Conservation (phyloP, 2,329 filamentous ascomycete genomes). For the Rhynchosporium agropyri region DNA sequence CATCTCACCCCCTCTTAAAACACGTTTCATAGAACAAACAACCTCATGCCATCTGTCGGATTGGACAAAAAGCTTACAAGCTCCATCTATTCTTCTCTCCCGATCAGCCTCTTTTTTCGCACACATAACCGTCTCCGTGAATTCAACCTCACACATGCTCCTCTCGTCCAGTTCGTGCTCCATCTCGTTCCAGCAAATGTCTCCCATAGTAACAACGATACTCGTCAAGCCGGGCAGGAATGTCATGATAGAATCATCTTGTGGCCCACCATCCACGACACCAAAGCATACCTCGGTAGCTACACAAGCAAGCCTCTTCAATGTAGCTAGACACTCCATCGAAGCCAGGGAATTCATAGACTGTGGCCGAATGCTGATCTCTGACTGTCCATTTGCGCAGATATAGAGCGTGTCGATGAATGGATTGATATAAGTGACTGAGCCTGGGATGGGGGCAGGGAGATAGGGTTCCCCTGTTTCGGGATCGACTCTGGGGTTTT, state of each 20-base stretch:
- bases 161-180: neutral
- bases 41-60: neutral
- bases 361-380: neutral
- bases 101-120: too few species aligned
- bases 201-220: neutral
- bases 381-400: neutral
- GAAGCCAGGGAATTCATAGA: neutral
- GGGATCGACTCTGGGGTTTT: too few species aligned
- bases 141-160: neutral
- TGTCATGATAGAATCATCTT: neutral
- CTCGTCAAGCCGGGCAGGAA: neutral
- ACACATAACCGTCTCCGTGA: neutral
- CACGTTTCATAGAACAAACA: neutral
- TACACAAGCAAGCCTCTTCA: constrained; percentile 1
- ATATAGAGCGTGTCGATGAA: constrained; percentile 6
- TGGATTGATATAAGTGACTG: neutral
- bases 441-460: neutral
- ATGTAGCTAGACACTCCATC: neutral
- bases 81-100: neutral
- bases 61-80: neutral
- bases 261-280: too few species aligned
- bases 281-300: neutral
- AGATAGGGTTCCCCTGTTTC: neutral
- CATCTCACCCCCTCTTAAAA: neutral
- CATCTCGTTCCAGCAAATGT: neutral